phyloP scores from a whole-genome alignment of 176 grass and related monocot genomes.

The Phragmites australis region DNA sequence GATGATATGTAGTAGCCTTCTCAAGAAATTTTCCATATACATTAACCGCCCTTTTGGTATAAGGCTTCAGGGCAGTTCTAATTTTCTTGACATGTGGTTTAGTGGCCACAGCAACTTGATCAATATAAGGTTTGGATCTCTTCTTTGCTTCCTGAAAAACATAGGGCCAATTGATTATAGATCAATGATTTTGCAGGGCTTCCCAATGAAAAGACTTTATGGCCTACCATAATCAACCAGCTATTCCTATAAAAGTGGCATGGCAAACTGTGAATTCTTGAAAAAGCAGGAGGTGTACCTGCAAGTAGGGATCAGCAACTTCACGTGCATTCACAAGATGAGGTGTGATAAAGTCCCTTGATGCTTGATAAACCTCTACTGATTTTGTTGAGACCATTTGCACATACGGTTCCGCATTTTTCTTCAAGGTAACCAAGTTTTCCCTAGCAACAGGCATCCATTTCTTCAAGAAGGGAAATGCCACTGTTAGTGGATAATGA shows the following conservation, averaged over 20 bases:
- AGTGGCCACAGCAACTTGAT: slow-evolving; percentile 70
- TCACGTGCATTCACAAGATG: slow-evolving; percentile 64
- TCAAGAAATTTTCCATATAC: slow-evolving; percentile 55
- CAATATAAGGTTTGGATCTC: slow-evolving; percentile 80
- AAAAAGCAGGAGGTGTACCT: slow-evolving; percentile 55
- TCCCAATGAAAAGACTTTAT: not conserved
- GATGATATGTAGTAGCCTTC: slow-evolving; percentile 66
- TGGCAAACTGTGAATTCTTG: slow-evolving; percentile 1
- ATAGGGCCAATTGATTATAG: slow-evolving; percentile 4
- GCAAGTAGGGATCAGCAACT: slow-evolving; percentile 69
- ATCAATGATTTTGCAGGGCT: not conserved
- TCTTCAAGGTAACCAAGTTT: slow-evolving; percentile 58
- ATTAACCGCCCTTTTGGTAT: slow-evolving; percentile 47
- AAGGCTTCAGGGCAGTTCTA: slow-evolving; percentile 59
- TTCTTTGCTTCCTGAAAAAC: slow-evolving; percentile 74
- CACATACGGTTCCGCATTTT: slow-evolving; percentile 57
- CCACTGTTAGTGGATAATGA: slow-evolving; percentile 25
- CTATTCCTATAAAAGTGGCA: not conserved
- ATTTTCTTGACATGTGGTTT: slow-evolving; percentile 80
- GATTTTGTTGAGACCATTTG: slow-evolving; percentile 65
- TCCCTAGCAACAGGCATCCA: slow-evolving; percentile 64
- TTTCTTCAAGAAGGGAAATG: slow-evolving; percentile 62
- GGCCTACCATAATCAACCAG: not conserved
- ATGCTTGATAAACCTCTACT: slow-evolving; percentile 68
- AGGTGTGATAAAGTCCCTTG: slow-evolving; percentile 55